Evolutionary conservation across 345 rosid genomes (phyloP), one percentile per base, ranked within the genome.

Genomic region (Arabis alpina): DNA sequence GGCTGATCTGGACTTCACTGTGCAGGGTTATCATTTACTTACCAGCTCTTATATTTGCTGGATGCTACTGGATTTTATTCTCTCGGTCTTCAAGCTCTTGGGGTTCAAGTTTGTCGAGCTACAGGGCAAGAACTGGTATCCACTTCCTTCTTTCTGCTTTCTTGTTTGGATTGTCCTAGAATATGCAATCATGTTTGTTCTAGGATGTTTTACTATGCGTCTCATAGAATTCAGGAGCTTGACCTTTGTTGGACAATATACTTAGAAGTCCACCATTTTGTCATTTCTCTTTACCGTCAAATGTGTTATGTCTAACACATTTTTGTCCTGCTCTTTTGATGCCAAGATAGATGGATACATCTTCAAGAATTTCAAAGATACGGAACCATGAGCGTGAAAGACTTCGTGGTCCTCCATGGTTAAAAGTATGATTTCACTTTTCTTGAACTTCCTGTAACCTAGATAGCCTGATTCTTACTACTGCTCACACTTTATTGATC

Each of bases 1-100:
- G 23, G 79, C 64, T 81, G 55, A 85, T 63, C 51, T 36, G 48
- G 40, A 8, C 34, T 66, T 23, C 42, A 2, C 57, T 76, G 41
- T 87, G 88, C 92, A 95, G 98, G 98, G 57, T 80, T 92, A 64
- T 88, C 95, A 9, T 95, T 95, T 68, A 79, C 89, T 53, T 95
- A 87, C 81, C 98, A 95, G 81, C 86, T 95, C 71, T 74, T 95
- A 74, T 95, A 92, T 80, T 84, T 95, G 44, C 79, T 95, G 82
- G 99, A 95, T 69, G 98, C 99, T 75, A 92, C 97, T 70, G 90
- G 94, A 56, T 95, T 92, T 82, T 95, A 89, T 81, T 90, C 97
- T 62, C 76, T 86, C 9, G 99, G 96, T 62, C 80, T 95, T 68
- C 97, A 95, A 80, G 94, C 87, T 44, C 94, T 95, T 56, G 95